Base-by-base conservation (phyloP, 139 green algal genomes). In the Chlorella sp. region DNA sequence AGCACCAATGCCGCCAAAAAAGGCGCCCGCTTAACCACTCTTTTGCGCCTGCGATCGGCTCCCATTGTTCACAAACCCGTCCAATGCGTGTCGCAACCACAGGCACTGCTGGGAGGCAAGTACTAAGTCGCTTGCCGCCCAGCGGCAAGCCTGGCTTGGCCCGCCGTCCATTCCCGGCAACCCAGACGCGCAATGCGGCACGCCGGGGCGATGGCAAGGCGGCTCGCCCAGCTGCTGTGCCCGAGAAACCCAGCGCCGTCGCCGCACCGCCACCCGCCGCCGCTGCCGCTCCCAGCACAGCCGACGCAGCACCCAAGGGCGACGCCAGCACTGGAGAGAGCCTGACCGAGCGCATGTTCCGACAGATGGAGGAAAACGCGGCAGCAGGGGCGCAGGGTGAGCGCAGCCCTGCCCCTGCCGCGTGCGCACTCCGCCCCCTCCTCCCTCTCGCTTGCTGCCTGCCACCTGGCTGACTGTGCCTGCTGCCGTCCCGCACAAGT, bases 301-400 rank as follows among this genome's bases (percentile, higher is more conserved):
- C 34, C n/a, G 32, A 14, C 32, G 71, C 14, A n/a, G 32, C 32
- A 15, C 37, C 14, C 71, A 40, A 16, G 1, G 32, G 18, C 11
- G 32, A 18, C 7, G 32, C 36, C 75, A 53, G 36, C 34, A 81
- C 30, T 32, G 75, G 37, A 0, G 64, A 28, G 64, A 85, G 39
- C 32, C 64, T 88, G 11, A 90, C 89, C 0, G 37, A 90, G 32
- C 36, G 75, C 18, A 89, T 92, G 39, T 92, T 92, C 26, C 15
- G 40, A 21, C 82, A 92, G 60, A 75, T 92, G 53, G 84, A 92
- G 30, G 21, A 79, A 19, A 73, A 77, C 7, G 32, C 26, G 2
- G 80, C 89, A 64, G 64, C 53, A 16, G 68, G 82, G 0, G 36
- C 57, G n/a, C 68, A 84, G 84, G 42, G 60, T 87, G 61, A 32